Evolutionary conservation across 257 asterid genomes (phyloP).

Genomic region (Eucommia ulmoides): DNA sequence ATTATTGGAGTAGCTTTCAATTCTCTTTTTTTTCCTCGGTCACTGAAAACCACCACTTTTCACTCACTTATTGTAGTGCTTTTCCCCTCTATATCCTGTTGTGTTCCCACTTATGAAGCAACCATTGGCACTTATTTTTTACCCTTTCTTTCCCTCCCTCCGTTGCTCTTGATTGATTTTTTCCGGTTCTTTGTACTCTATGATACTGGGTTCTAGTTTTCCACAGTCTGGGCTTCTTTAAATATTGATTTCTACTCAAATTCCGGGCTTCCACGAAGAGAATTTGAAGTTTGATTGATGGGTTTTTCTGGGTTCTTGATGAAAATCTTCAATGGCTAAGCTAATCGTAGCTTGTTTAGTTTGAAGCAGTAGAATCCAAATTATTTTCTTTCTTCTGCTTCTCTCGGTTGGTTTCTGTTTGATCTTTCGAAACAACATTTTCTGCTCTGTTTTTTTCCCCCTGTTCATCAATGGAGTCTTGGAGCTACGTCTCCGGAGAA

Average conservation of each 20-base stretch:
- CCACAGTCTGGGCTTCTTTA: not conserved
- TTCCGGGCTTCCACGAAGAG: conserved; percentile 1
- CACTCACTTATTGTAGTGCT: conserved; percentile 12
- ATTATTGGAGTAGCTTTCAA: conserved; percentile 26
- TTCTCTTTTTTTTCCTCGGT: conserved; percentile 9
- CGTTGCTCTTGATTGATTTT: conserved; percentile 4
- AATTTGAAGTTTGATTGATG: not conserved
- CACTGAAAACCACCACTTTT: conserved; percentile 29
- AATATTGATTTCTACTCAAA: not conserved
- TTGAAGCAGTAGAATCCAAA: not conserved
- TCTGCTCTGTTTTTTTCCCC: not conserved
- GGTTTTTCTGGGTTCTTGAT: not conserved
- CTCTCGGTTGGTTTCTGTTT: not conserved
- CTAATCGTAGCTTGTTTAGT: not conserved
- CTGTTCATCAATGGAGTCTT: conserved; percentile 14
- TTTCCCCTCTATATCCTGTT: conserved; percentile 11
- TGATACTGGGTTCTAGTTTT: not conserved
- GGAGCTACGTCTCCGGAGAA: conserved; percentile 19
- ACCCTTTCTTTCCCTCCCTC: conserved; percentile 10
- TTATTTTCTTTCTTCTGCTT: not conserved
- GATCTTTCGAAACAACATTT: no score
- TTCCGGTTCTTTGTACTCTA: not conserved
- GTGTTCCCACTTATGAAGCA: conserved; percentile 32
- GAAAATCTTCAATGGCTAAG: not conserved
- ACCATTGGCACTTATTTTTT: not conserved